Percentiles rank a stretch among this genome's conserved stretches.
phyloP scores from a whole-genome alignment of 2,329 filamentous ascomycete genomes.

The Sporothrix globosa region DNA sequence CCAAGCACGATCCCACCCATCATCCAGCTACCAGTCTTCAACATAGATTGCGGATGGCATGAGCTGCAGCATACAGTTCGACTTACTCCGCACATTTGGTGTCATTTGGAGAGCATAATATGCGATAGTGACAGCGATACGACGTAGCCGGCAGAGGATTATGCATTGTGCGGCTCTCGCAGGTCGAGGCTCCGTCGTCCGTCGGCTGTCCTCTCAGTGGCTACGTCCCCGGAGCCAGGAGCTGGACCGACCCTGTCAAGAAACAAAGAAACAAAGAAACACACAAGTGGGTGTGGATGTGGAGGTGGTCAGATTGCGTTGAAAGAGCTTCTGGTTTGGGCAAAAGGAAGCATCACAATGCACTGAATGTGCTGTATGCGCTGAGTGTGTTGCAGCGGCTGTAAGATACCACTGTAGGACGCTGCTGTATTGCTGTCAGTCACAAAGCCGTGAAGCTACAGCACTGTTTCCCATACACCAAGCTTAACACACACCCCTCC shows the following conservation, averaged over 20 bases:
- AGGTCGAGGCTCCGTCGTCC: background rate
- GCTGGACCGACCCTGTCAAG: constrained; percentile 5
- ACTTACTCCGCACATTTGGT: too few species aligned
- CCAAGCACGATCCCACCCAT: too few species aligned
- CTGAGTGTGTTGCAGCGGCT: background rate
- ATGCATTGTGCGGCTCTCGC: background rate
- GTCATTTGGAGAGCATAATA: background rate
- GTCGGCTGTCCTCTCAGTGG: background rate
- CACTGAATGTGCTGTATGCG: background rate
- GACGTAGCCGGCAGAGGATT: background rate
- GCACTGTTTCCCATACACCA: background rate
- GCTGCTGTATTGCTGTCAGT: background rate
- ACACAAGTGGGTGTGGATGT: background rate
- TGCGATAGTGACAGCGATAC: background rate
- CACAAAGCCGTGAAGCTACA: background rate
- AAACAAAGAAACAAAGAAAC: background rate
- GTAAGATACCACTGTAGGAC: too few species aligned
- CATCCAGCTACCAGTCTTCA: background rate
- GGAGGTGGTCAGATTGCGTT: background rate
- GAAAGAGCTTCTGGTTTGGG: background rate
- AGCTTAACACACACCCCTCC: background rate
- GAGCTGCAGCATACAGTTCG: too few species aligned
- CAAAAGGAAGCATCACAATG: background rate
- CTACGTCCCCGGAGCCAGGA: background rate
- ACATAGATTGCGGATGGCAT: too few species aligned